Evolutionary conservation across 805 yeast genomes (phyloP).

Genomic region (Pichia ethanolica): DNA sequence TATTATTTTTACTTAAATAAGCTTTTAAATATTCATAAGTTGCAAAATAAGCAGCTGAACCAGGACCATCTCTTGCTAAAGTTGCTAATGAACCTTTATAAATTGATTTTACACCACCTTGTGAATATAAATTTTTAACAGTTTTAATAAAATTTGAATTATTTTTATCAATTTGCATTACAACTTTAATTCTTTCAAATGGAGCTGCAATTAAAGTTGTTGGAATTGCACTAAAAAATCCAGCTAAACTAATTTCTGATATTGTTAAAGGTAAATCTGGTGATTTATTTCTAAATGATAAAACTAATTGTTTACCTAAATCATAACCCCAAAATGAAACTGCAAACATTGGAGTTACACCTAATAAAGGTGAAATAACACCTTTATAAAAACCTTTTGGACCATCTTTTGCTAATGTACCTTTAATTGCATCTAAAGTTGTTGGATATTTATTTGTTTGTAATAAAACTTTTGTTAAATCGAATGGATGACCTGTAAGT

Average conservation of each 20-base stretch:
- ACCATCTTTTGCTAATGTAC: slow-evolving; percentile 69
- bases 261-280: slow-evolving; percentile 41
- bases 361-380: slow-evolving; percentile 88
- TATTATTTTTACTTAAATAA: slow-evolving; percentile 35
- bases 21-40: slow-evolving; percentile 81
- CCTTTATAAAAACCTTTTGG: slow-evolving; percentile 83
- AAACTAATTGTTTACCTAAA: slow-evolving; percentile 74
- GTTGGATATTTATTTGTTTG: slow-evolving; percentile 70
- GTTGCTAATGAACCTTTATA: slow-evolving; percentile 92
- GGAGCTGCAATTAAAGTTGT: slow-evolving; percentile 97
- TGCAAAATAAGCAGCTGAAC: slow-evolving; percentile 91
- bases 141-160: slow-evolving; percentile 47
- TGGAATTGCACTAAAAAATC: slow-evolving; percentile 90
- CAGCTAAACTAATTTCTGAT: slow-evolving; percentile 78
- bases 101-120: slow-evolving; percentile 79
- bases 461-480: slow-evolving; percentile 81
- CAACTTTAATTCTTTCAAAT: slow-evolving; percentile 90
- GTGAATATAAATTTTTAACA: slow-evolving; percentile 57
- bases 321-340: slow-evolving; percentile 98
- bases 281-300: slow-evolving; percentile 29
- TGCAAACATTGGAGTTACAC: slow-evolving; percentile 98
- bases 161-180: slow-evolving; percentile 60
- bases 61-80: slow-evolving; percentile 94
- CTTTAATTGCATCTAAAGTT: slow-evolving; percentile 58
- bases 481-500: slow-evolving; percentile 93